Conservation (phyloP, 2,329 filamentous ascomycete species). For the Xylaria sp. region DNA sequence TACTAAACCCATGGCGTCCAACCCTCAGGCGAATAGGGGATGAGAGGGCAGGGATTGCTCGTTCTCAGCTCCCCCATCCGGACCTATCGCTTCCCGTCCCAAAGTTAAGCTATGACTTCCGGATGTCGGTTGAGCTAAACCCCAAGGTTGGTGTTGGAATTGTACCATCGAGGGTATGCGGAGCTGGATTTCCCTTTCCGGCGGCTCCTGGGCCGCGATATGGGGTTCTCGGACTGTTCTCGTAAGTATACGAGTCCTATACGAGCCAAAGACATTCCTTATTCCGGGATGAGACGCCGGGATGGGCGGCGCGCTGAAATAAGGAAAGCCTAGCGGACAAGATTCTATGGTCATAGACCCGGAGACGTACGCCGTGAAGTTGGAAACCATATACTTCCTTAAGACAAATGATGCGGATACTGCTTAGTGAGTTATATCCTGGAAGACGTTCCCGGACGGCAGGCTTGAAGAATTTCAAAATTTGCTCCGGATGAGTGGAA, state of each 20-base stretch:
- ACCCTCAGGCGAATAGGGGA: not conserved
- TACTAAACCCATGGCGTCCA: not conserved
- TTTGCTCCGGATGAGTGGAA: not conserved
- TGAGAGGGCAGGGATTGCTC: conserved; percentile 3
- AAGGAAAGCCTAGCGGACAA: conserved; percentile 50
- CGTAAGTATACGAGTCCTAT: conserved; percentile 31
- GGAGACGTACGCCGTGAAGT: conserved; percentile 45
- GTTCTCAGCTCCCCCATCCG: conserved; percentile 46
- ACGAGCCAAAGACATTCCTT: not conserved
- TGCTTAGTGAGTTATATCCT: conserved; percentile 52
- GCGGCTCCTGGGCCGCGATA: conserved; percentile 59
- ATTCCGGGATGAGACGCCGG: not conserved
- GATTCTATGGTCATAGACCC: conserved; percentile 49
- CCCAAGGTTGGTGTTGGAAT: conserved; percentile 56
- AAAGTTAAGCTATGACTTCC: conserved; percentile 60
- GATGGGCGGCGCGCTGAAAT: not conserved
- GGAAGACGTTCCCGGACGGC: not conserved
- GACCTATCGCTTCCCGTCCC: conserved; percentile 58
- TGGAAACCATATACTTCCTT: conserved; percentile 62
- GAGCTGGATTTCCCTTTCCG: conserved; percentile 61
- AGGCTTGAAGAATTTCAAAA: not conserved
- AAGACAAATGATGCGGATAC: conserved; percentile 59
- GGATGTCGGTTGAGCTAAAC: conserved; percentile 59
- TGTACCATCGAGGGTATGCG: conserved; percentile 53
- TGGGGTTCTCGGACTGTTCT: conserved; percentile 61